Base-by-base conservation (phyloP, 2,329 filamentous ascomycete species). In the Arthroderma sp. region DNA sequence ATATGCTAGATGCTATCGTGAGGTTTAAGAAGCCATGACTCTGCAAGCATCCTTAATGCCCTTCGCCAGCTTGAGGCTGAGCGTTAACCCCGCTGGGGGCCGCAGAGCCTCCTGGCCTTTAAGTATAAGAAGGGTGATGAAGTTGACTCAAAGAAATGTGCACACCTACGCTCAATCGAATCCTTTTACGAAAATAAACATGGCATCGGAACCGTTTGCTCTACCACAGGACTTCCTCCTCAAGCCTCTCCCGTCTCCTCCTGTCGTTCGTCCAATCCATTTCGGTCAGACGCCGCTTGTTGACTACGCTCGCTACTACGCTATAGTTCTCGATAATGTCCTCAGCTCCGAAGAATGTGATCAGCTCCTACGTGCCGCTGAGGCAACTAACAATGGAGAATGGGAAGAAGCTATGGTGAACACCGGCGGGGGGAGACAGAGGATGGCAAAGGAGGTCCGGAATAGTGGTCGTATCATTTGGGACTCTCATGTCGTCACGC, bases 381-480 rank as follows among this genome's bases (percentile, higher is more conserved):
- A 76, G 33, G 22, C 41, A 37, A 44, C 46, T 30, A 60, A 59
- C 22, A 48, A 57, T 47, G 63, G 54, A 47, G 60, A 66, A 1
- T 89, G 84, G 85, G 68, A 71, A 41, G 74, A 77, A 1, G 85
- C 84, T 0, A 70, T 85, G 60, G 70, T 88, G 46, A 82, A 82
- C 56, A 60, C 77, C 27, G 82, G 82, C 4, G 60, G 61, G 4
- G 81, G 82, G 3, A 65, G 59, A 46, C 79, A 89, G 61, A 61
- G 68, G 2, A 59, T 78, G 36, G 63, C 70, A 3, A 66, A 72
- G 1, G 71, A 77, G 6, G 75, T 76, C 40, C 72, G 85, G 10
- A 80, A 83, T 49, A 81, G 81, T 54, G 81, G 81, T n/a, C 73
- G 85, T 3, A 84, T 89, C 50, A 81, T 91, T 52, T 84, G 79